Evolutionary conservation across 2,329 filamentous ascomycete genomes (phyloP).

Genomic region (Apiospora malaysiana): DNA sequence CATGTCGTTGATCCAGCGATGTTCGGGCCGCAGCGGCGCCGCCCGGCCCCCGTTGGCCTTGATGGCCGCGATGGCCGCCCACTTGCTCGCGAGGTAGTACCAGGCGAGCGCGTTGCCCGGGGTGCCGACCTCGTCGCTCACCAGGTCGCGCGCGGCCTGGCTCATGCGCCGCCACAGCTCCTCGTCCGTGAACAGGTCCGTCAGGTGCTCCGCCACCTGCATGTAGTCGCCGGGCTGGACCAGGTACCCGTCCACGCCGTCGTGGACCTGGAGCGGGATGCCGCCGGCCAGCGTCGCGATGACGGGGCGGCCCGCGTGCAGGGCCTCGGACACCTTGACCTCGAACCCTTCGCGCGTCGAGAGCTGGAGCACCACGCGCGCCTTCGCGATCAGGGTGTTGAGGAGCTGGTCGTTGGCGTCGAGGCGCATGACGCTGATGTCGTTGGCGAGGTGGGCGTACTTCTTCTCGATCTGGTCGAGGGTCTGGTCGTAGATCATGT

Average conservation of each 20-base stretch:
- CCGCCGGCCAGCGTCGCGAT: slow-evolving; percentile 80
- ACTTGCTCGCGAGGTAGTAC: slow-evolving; percentile 77
- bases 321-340: slow-evolving; percentile 83
- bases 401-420: slow-evolving; percentile 81
- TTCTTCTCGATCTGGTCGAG: slow-evolving; percentile 68
- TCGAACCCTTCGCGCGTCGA: slow-evolving; percentile 85
- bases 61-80: slow-evolving; percentile 57
- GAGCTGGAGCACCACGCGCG: slow-evolving; percentile 77
- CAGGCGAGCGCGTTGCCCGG: slow-evolving; percentile 79
- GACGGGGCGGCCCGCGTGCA: slow-evolving; percentile 80
- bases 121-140: slow-evolving; percentile 83
- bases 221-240: slow-evolving; percentile 74
- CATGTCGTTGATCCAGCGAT: slow-evolving; percentile 74
- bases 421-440: slow-evolving; percentile 78
- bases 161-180: slow-evolving; percentile 72
- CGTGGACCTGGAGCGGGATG: slow-evolving; percentile 78
- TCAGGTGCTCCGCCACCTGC: slow-evolving; percentile 70
- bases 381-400: slow-evolving; percentile 75
- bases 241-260: slow-evolving; percentile 75
- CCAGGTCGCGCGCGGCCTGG: slow-evolving; percentile 65
- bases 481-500: slow-evolving; percentile 73
- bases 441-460: slow-evolving; percentile 66
- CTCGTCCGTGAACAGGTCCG: slow-evolving; percentile 69
- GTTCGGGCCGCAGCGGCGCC: slow-evolving; percentile 37
- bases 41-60: slow-evolving; percentile 47